Evolutionary conservation across 495 filamentous ascomycete species (phyloP), one percentile per base, ranked within the genome.

Genomic region (Amphirosellinia nigrospora): DNA sequence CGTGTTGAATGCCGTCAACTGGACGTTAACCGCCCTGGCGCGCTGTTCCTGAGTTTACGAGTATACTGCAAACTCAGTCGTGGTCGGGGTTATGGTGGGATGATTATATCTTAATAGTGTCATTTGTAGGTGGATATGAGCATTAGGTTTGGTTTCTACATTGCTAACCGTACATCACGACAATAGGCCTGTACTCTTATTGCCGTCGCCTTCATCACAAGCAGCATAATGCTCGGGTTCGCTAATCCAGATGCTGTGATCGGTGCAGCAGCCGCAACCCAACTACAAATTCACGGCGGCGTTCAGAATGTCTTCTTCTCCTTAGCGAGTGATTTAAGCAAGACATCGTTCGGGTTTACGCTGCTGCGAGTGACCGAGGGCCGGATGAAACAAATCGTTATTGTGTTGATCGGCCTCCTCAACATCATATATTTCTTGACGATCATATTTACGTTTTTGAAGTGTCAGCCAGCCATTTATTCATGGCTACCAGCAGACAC

Each of bases 1-100:
- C 0, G 52, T 82, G 70, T 69, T 82, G 68, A 82, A 82, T 70
- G 79, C 79, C 53, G 79, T 76, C 45, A 77, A 81, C 59, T 82
- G 81, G 81, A 26, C 70, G 11, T 72, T 82, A 21, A 74, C 70
- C 9, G 46, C 39, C 38, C 41, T 80, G 39, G 73, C 81, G n/a
- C 60, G 5, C 71, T 75, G 7, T 83, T 84, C 59, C 71, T 77
- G 15, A 62, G 41, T 23, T 68, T 79, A 55, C 73, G 77, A 16
- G 9, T 79, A 21, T 79, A 76, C 52, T 77, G 75, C 75, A 79
- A 79, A 67, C 63, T 73, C 36, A 70, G 69, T 65, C 70, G 75
- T 6, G 66, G 72, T 55, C 66, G 71, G 53, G 70, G 72, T 32
- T 79, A 43, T 79, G 77, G 77, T 79, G 77, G 77, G 77, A 79